A percentile compares a stretch with the other conserved stretches of the same genome.
These are phyloP conservation scores for Lasiosphaeriaceae sp. DNA, from an alignment of 495 filamentous ascomycete genomes.

Conservation along the genomic window DNA sequence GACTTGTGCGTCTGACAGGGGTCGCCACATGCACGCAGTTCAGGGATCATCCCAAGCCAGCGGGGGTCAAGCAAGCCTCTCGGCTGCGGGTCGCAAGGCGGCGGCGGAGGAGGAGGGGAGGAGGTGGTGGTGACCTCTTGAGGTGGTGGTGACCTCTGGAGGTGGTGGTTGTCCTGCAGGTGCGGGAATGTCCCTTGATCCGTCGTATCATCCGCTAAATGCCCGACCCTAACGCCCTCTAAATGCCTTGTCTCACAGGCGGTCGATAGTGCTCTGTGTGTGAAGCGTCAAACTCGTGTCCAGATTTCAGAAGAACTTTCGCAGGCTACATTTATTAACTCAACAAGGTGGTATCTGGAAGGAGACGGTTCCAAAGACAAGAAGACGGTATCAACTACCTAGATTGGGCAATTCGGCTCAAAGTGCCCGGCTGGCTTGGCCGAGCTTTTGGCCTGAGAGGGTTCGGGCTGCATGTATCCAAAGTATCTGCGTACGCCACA, in stretches of 20 bases:
- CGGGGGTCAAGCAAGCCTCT: slow-evolving; percentile 6
- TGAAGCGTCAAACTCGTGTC: neutral
- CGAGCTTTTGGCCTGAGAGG: too few species aligned
- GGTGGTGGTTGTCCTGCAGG: slow-evolving; percentile 14
- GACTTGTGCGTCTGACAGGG: slow-evolving; percentile 9
- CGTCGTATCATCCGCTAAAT: slow-evolving; percentile 8
- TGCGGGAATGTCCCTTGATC: slow-evolving; percentile 14
- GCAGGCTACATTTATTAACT: too few species aligned
- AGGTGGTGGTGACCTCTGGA: neutral
- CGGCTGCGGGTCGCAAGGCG: slow-evolving; percentile 17
- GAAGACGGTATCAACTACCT: too few species aligned
- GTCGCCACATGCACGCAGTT: slow-evolving; percentile 6
- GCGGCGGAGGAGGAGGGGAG: slow-evolving; percentile 3
- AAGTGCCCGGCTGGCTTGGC: too few species aligned
- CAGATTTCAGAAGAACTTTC: too few species aligned
- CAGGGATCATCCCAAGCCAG: neutral
- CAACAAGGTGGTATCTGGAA: too few species aligned
- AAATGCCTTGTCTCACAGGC: neutral
- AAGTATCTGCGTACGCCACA: too few species aligned
- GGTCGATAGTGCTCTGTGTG: neutral
- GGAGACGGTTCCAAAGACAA: too few species aligned
- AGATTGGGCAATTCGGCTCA: too few species aligned
- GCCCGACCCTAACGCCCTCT: neutral
- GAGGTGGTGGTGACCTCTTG: slow-evolving; percentile 9
- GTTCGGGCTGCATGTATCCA: too few species aligned